A percentile compares a stretch with the other conserved stretches of the same genome.
phyloP scores from a whole-genome alignment of 1,139 yeast species.

The Geotrichum siamense region DNA sequence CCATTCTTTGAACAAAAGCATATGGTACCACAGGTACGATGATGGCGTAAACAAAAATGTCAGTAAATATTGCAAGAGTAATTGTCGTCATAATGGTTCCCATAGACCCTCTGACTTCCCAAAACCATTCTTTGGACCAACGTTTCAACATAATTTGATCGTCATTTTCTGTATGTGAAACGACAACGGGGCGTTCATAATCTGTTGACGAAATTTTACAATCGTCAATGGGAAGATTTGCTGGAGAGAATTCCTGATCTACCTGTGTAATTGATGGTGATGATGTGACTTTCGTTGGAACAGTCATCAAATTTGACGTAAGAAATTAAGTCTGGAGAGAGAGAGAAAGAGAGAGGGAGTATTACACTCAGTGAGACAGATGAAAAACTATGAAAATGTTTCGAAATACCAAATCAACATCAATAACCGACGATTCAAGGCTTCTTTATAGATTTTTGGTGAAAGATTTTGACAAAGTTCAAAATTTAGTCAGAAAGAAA shows the following conservation, averaged over 20 bases:
- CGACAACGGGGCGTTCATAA: background rate
- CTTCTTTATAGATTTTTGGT: too few species aligned
- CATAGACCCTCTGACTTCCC: constrained; percentile 30
- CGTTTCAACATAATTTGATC: background rate
- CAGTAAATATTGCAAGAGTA: constrained; percentile 33
- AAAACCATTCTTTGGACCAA: constrained; percentile 12
- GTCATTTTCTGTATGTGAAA: background rate
- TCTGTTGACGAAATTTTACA: background rate
- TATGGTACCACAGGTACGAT: constrained; percentile 35
- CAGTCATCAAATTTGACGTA: background rate
- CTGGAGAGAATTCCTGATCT: too few species aligned
- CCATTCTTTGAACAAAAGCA: constrained; percentile 30
- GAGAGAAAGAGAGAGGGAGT: too few species aligned
- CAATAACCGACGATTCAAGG: too few species aligned
- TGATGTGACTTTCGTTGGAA: background rate
- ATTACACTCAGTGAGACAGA: too few species aligned
- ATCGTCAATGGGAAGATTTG: background rate
- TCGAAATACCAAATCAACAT: too few species aligned
- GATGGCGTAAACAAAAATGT: constrained; percentile 32
- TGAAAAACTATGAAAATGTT: too few species aligned
- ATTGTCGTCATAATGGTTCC: constrained; percentile 28
- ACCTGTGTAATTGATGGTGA: background rate
- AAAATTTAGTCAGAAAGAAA: too few species aligned
- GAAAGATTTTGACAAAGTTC: too few species aligned
- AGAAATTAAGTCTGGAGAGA: background rate